Percentiles rank a stretch among this genome's conserved stretches.
These are phyloP conservation scores for Hypocrella siamensis DNA, from an alignment of 2,329 filamentous ascomycete genomes.

Conservation along the genomic window DNA sequence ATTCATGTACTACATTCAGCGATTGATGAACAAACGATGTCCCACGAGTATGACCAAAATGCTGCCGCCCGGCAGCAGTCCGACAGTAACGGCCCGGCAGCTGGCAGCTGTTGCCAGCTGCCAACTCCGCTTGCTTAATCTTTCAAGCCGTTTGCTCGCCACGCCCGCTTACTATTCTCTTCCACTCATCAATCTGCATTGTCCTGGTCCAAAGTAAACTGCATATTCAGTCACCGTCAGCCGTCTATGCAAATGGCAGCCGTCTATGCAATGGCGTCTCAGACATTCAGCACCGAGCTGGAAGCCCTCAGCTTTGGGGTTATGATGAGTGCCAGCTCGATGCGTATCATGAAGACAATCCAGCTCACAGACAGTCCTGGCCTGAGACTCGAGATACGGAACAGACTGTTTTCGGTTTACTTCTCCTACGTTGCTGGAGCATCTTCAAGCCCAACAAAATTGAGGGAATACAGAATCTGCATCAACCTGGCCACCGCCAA, in stretches of 20 bases:
- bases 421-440: slow-evolving; percentile 12
- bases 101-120: no score
- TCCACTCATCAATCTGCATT: not conserved
- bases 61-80: no score
- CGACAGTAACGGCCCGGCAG: no score
- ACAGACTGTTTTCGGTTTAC: slow-evolving; percentile 13
- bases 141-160: no score
- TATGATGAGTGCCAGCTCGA: slow-evolving; percentile 32
- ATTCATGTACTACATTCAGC: no score
- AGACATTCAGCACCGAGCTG: slow-evolving; percentile 25
- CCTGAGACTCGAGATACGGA: slow-evolving; percentile 15
- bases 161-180: no score
- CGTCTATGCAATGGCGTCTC: not conserved
- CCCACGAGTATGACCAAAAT: no score
- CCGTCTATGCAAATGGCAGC: not conserved
- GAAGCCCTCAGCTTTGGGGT: slow-evolving; percentile 45
- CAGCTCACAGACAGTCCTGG: slow-evolving; percentile 7
- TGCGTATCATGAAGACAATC: slow-evolving; percentile 41
- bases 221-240: no score
- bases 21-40: no score
- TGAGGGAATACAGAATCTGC: slow-evolving; percentile 21
- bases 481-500: slow-evolving; percentile 31
- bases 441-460: slow-evolving; percentile 1
- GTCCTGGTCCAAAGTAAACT: no score
- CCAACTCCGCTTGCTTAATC: no score